Evolutionary conservation across 768 basidiomycete genomes (phyloP).

Genomic region (Suillus clintonianus): DNA sequence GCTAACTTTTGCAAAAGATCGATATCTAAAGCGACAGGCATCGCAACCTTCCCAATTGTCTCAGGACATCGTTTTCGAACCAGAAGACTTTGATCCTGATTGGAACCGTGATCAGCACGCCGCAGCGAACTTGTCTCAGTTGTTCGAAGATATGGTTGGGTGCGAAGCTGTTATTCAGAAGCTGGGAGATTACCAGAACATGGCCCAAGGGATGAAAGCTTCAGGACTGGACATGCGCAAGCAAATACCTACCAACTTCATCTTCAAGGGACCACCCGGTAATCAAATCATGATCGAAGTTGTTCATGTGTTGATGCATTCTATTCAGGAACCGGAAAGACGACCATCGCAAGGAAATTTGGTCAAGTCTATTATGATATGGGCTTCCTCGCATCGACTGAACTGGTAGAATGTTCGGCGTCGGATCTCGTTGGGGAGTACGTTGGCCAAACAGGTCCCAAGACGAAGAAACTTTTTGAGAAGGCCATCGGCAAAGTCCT

Average conservation of each 20-base stretch:
- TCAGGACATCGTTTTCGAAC: conserved; percentile 35
- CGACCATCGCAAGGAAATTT: conserved; percentile 61
- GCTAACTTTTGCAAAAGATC: conserved; percentile 50
- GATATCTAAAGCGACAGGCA: conserved; percentile 43
- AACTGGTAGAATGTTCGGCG: conserved; percentile 69
- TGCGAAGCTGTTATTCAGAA: conserved; percentile 53
- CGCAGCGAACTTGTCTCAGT: conserved; percentile 47
- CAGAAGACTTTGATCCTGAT: conserved; percentile 62
- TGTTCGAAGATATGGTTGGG: conserved; percentile 68
- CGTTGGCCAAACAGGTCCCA: conserved; percentile 73
- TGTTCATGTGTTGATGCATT: neutral
- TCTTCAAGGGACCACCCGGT: conserved; percentile 78
- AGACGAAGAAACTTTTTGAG: conserved; percentile 58
- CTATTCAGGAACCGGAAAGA: conserved; percentile 59
- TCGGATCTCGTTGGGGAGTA: conserved; percentile 71
- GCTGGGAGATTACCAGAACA: conserved; percentile 53
- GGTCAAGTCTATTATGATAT: conserved; percentile 66
- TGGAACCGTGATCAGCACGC: conserved; percentile 52
- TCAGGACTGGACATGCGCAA: conserved; percentile 46
- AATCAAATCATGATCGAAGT: conserved; percentile 12
- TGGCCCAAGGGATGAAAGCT: conserved; percentile 44
- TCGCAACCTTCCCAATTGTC: conserved; percentile 19
- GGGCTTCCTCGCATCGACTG: conserved; percentile 50
- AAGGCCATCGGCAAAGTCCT: conserved; percentile 68
- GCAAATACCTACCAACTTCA: conserved; percentile 60